These are phyloP conservation scores for Suillus fuscotomentosus DNA, from an alignment of 768 basidiomycete species.

Conservation along the genomic window DNA sequence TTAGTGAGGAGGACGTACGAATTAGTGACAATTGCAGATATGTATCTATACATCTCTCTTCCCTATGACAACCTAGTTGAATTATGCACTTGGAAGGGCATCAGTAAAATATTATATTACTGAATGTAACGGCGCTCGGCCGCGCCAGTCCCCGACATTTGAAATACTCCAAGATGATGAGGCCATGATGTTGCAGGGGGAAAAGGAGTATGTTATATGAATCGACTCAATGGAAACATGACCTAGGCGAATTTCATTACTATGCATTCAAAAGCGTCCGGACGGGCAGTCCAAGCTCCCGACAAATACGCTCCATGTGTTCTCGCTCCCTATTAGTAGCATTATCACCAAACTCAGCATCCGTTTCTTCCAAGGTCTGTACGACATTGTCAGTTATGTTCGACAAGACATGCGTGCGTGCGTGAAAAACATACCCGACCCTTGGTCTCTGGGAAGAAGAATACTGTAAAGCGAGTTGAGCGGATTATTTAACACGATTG, in stretches of 20 bases:
- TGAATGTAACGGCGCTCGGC: no score
- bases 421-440: constrained; percentile 38
- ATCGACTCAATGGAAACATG: neutral
- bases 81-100: no score
- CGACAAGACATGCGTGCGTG: neutral
- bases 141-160: no score
- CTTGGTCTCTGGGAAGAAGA: constrained; percentile 32
- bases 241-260: neutral
- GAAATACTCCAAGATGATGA: no score
- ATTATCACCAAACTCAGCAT: constrained; percentile 30
- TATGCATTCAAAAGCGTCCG: constrained; percentile 18
- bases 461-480: constrained; percentile 11
- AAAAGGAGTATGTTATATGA: neutral
- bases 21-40: neutral
- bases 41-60: neutral
- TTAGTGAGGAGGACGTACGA: neutral
- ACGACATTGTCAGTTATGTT: neutral
- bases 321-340: constrained; percentile 25
- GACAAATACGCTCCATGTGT: constrained; percentile 28
- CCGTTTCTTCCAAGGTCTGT: constrained; percentile 34
- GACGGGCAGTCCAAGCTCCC: constrained; percentile 26
- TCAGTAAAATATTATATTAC: no score
- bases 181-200: neutral
- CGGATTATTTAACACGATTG: neutral
- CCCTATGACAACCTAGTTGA: neutral